Evolutionary conservation across 2,329 filamentous ascomycete species (phyloP).

Genomic region (Ceratocystis lukuohia): DNA sequence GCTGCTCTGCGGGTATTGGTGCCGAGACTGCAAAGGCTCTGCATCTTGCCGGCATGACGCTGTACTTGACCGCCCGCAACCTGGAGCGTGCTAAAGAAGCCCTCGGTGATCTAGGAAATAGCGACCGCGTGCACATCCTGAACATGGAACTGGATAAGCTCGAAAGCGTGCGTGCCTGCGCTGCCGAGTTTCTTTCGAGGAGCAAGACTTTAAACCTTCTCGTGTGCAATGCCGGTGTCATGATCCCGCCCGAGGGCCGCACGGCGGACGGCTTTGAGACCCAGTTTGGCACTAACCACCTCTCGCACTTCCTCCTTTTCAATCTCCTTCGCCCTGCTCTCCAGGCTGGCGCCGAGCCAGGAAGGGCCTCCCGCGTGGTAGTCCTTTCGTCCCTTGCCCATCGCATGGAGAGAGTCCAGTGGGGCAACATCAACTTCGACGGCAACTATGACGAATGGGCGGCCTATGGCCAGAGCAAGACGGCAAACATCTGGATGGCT

Average conservation of each 20-base stretch:
- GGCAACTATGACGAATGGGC: conserved; percentile 20
- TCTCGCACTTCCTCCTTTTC: conserved; percentile 35
- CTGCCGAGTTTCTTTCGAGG: conserved; percentile 25
- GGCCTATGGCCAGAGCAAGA: conserved; percentile 25
- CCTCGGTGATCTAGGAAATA: conserved; percentile 2
- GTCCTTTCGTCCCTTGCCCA: conserved; percentile 30
- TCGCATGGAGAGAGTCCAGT: conserved; percentile 25
- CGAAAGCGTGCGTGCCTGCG: conserved; percentile 28
- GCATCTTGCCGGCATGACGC: not conserved
- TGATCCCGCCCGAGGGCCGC: conserved; percentile 26
- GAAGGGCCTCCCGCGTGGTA: conserved; percentile 26
- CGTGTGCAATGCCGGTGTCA: conserved; percentile 35
- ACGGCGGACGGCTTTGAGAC: conserved; percentile 32
- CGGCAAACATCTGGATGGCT: conserved; percentile 24
- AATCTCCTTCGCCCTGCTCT: conserved; percentile 29
- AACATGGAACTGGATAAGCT: conserved; percentile 29
- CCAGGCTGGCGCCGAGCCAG: conserved; percentile 13
- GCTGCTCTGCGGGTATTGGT: conserved; percentile 32
- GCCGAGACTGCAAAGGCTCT: conserved; percentile 28
- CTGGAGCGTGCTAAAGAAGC: conserved; percentile 24
- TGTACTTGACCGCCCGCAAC: conserved; percentile 26
- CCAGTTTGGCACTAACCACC: conserved; percentile 34
- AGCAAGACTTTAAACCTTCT: conserved; percentile 24
- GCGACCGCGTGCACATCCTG: conserved; percentile 6
- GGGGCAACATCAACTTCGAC: conserved; percentile 25